Conservation (phyloP, 257 asterid species). For the Nicotiana noctiflora region DNA sequence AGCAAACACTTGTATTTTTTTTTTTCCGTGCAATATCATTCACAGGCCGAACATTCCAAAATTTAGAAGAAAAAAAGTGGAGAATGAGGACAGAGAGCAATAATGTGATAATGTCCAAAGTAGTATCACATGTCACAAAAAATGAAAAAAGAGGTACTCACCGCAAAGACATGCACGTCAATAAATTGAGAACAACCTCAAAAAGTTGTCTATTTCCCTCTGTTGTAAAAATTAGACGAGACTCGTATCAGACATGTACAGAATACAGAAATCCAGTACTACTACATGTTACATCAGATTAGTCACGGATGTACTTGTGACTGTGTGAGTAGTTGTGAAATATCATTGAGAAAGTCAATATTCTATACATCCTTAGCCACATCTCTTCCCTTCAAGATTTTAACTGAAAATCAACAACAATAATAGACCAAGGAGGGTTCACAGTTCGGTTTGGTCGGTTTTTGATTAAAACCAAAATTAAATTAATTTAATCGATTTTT, state of each 20-base stretch:
- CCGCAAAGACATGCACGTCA: neutral
- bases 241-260: neutral
- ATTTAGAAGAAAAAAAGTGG: neutral
- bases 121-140: slow-evolving; percentile 1
- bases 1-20: too few relatives aligned
- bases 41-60: too few relatives aligned
- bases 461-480: too few relatives aligned
- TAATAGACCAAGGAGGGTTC: too few relatives aligned
- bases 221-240: neutral
- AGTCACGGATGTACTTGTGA: neutral
- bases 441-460: too few relatives aligned
- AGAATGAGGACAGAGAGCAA: neutral
- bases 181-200: neutral
- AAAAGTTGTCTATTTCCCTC: neutral
- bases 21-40: too few relatives aligned
- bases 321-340: neutral
- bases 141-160: neutral
- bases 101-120: neutral
- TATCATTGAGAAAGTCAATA: too few relatives aligned
- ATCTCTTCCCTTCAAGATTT: too few relatives aligned
- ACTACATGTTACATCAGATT: neutral
- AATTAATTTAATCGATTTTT: too few relatives aligned
- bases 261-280: neutral
- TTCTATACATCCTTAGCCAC: too few relatives aligned
- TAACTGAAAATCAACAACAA: too few relatives aligned